Percentiles rank a stretch among this genome's conserved stretches.
phyloP scores from a whole-genome alignment of 371 early-diverging fungal genomes.

The Mucor plumbeus region DNA sequence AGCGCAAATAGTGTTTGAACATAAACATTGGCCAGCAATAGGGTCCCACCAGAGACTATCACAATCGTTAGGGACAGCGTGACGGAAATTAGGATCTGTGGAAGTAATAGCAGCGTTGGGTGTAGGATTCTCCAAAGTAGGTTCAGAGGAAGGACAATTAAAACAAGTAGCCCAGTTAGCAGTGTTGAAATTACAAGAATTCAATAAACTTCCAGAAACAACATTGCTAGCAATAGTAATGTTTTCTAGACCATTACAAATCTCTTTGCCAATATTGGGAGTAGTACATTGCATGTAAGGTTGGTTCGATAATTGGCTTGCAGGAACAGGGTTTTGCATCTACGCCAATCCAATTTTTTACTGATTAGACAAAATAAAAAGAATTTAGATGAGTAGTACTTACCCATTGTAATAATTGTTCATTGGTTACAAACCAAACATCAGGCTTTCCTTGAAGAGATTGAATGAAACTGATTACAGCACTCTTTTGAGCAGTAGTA shows the following conservation, averaged over 20 bases:
- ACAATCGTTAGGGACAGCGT: slow-evolving; percentile 66
- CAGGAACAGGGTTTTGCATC: slow-evolving; percentile 75
- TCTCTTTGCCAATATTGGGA: slow-evolving; percentile 70
- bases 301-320: slow-evolving; percentile 57
- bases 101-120: slow-evolving; percentile 48
- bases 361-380: not conserved
- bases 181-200: slow-evolving; percentile 61
- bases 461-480: slow-evolving; percentile 56
- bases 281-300: slow-evolving; percentile 64
- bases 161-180: slow-evolving; percentile 69
- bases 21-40: slow-evolving; percentile 60
- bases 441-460: slow-evolving; percentile 58
- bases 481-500: slow-evolving; percentile 33
- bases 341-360: slow-evolving; percentile 32
- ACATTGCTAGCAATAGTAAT: slow-evolving; percentile 48
- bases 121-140: slow-evolving; percentile 59
- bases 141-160: slow-evolving; percentile 62
- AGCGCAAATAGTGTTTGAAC: slow-evolving; percentile 54
- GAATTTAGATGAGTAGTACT: not conserved
- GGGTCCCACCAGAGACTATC: slow-evolving; percentile 82
- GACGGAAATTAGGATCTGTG: slow-evolving; percentile 52
- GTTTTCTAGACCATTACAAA: slow-evolving; percentile 76
- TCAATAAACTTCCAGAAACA: slow-evolving; percentile 47
- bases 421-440: slow-evolving; percentile 73
- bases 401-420: slow-evolving; percentile 68